These are phyloP conservation scores for Ophiocordyceps sinensis DNA, from an alignment of 2,329 filamentous ascomycete species.

Conservation along the genomic window DNA sequence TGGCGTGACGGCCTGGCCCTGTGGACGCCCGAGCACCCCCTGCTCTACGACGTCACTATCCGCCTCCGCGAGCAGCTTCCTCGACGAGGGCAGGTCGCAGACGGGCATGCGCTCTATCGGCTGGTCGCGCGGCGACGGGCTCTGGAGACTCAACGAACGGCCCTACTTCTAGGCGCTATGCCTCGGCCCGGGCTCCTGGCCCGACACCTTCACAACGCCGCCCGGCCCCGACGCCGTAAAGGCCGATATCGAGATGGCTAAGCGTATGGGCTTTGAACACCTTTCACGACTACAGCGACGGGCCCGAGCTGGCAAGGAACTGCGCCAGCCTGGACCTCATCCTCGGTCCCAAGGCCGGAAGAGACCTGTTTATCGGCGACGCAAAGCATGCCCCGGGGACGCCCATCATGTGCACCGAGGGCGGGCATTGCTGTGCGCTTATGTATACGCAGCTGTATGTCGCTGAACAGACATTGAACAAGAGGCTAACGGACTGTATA, in stretches of 20 bases:
- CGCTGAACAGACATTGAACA: conserved; percentile 46
- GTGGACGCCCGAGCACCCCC: conserved; percentile 45
- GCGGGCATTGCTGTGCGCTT: conserved; percentile 44
- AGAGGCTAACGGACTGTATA: conserved; percentile 53
- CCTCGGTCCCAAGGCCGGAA: conserved; percentile 33
- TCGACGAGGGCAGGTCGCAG: conserved; percentile 45
- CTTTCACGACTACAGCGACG: conserved; percentile 55
- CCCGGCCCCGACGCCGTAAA: no score
- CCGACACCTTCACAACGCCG: no score
- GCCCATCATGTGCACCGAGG: conserved; percentile 50
- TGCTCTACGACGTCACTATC: conserved; percentile 40
- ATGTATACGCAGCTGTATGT: conserved; percentile 53
- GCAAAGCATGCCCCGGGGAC: conserved; percentile 36
- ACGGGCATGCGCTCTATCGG: conserved; percentile 46
- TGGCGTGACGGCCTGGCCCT: conserved; percentile 44
- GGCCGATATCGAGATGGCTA: conserved; percentile 21
- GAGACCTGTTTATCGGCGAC: conserved; percentile 41
- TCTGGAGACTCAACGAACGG: conserved; percentile 42
- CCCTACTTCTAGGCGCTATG: conserved; percentile 46
- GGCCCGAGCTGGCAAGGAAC: conserved; percentile 35
- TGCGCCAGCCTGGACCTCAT: conserved; percentile 40
- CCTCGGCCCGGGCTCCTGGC: conserved; percentile 49
- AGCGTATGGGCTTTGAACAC: conserved; percentile 42
- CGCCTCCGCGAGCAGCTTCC: conserved; percentile 30
- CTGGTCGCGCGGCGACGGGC: conserved; percentile 42